Base-by-base conservation (phyloP, 805 yeast genomes). In the Saccharomycopsis schoenii region DNA sequence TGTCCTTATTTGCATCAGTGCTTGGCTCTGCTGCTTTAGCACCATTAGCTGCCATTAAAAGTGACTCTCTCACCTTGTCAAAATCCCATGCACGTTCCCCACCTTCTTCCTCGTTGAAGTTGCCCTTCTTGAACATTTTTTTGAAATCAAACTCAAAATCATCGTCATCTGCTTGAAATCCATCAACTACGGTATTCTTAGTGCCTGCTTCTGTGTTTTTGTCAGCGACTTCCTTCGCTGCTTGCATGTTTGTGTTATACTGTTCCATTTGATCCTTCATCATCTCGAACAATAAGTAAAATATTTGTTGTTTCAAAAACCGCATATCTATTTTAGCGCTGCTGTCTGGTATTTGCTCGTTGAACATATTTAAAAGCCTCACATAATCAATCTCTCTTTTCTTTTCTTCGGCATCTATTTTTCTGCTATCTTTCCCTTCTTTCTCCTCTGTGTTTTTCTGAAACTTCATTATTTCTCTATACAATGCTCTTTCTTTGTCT, bases 301-400 rank as follows among this genome's bases (percentile, higher is more conserved):
- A 74, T 1, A 76, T 76, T 61, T 75, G 78, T 65, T 75, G 77
- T 12, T 74, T 67, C 67, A 12, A 74, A 66, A 62, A 62, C 24
- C 21, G 54, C 1, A 51, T 11, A 3, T 47, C 52, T 47, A 47
- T 47, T 24, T 47, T 47, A 2, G 19, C 29, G 58, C 29, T 5
- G 37, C 60, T 1, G 76, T 80, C 15, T 71, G 67, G 61, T 78
- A 72, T 37, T 69, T 67, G 19, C 65, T 65, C 1, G 78, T 74
- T 15, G 29, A 47, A 21, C 9, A 21, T 21, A 21, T 47, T 19
- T 14, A 47, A 47, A 15, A 76, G 63, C 21, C 63, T 66, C 1
- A 63, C 55, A 74, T 75, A 72, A 60, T 72, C 67, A 8, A 71
- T 67, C 29, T 67, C 65, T 24, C 65, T 67, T 37, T 61, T 65